These are phyloP conservation scores for Heterococcus sp. DNA, from an alignment of 108 stramenopile species.

Conservation along the genomic window DNA sequence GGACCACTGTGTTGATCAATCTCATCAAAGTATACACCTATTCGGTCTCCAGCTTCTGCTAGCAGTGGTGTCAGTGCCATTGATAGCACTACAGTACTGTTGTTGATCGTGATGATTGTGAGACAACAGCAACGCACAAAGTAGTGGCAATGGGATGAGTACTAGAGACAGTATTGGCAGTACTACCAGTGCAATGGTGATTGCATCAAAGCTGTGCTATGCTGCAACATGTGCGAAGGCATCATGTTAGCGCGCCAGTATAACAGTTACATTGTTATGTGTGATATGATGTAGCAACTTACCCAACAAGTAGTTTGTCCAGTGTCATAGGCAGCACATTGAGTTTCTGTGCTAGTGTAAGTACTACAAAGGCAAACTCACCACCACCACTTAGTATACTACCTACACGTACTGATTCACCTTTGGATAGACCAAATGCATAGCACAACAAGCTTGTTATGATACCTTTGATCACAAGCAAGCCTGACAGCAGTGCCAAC, in stretches of 20 bases:
- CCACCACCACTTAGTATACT: conserved; percentile 45
- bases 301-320: conserved; percentile 23
- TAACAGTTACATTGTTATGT: too few relatives aligned
- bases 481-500: conserved; percentile 16
- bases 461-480: conserved; percentile 42
- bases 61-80: conserved; percentile 44
- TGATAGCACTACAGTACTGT: conserved; percentile 38
- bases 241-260: too few relatives aligned
- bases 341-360: conserved; percentile 37
- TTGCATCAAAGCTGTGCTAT: too few relatives aligned
- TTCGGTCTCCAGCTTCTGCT: conserved; percentile 1
- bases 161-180: too few relatives aligned
- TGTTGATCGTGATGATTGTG: too few relatives aligned
- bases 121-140: too few relatives aligned
- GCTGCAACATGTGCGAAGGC: too few relatives aligned
- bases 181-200: too few relatives aligned
- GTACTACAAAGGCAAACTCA: conserved; percentile 50
- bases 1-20: neutral
- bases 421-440: conserved; percentile 27
- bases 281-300: too few relatives aligned
- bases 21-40: neutral
- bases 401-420: conserved; percentile 49
- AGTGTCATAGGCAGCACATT: conserved; percentile 30
- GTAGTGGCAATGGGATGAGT: too few relatives aligned
- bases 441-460: conserved; percentile 28